phyloP scores from a whole-genome alignment of 2,329 filamentous ascomycete genomes.

The Fusarium longipes region DNA sequence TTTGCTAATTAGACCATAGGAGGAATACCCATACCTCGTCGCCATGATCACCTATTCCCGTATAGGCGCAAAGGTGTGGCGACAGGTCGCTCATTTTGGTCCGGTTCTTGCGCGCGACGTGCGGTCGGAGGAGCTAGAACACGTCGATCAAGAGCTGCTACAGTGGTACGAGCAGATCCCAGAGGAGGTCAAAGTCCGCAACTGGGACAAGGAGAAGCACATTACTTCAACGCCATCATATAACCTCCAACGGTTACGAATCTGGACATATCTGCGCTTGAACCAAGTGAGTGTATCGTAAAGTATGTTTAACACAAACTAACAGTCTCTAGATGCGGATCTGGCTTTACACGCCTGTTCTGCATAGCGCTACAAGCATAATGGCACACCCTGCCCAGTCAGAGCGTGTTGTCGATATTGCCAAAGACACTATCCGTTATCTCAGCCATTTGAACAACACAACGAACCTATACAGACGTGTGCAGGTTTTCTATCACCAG shows the following conservation, averaged over 20 bases:
- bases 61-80: slow-evolving; percentile 89
- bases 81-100: slow-evolving; percentile 77
- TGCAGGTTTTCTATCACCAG: slow-evolving; percentile 84
- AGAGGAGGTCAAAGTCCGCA: slow-evolving; percentile 67
- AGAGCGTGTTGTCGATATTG: slow-evolving; percentile 77
- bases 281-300: slow-evolving; percentile 69
- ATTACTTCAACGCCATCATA: slow-evolving; percentile 69
- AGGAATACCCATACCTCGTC: slow-evolving; percentile 75
- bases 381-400: slow-evolving; percentile 79
- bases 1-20: slow-evolving; percentile 48
- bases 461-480: slow-evolving; percentile 75
- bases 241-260: slow-evolving; percentile 77
- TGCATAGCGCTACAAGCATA: slow-evolving; percentile 87
- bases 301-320: background rate
- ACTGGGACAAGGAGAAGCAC: slow-evolving; percentile 65
- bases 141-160: slow-evolving; percentile 83
- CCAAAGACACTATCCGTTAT: slow-evolving; percentile 80
- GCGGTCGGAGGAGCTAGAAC: slow-evolving; percentile 79
- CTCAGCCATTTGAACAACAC: slow-evolving; percentile 77
- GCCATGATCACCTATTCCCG: slow-evolving; percentile 88
- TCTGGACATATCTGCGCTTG: slow-evolving; percentile 85
- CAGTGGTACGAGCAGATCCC: slow-evolving; percentile 87
- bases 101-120: slow-evolving; percentile 70
- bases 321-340: slow-evolving; percentile 72
- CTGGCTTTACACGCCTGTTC: slow-evolving; percentile 85